Evolutionary conservation across 1,284 basidiomycete species (phyloP).

Genomic region (Ganoderma sinense): DNA sequence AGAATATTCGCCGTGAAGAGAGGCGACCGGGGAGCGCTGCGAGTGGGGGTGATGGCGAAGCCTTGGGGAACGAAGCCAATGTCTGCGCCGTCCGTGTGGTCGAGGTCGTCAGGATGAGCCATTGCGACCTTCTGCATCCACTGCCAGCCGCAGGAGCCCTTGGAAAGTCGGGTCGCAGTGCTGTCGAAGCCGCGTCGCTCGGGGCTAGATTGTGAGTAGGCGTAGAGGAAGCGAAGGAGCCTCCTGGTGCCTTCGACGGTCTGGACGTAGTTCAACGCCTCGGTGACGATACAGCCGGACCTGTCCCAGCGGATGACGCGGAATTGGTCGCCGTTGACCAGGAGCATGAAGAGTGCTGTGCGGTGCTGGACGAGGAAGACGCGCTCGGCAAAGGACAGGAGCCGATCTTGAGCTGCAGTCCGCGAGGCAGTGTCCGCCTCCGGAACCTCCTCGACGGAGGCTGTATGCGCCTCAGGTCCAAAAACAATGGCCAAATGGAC

Average conservation of each 20-base stretch:
- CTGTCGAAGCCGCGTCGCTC: constrained; percentile 10
- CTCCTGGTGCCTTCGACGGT: background rate
- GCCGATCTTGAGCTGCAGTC: background rate
- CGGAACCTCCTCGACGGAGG: background rate
- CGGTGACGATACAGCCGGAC: constrained; percentile 2
- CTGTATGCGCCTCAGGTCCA: background rate
- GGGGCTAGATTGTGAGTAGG: background rate
- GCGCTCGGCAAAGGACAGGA: constrained; percentile 6
- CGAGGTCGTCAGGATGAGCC: background rate
- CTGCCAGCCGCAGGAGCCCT: constrained; percentile 7
- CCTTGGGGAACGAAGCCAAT: background rate
- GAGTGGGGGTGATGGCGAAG: background rate
- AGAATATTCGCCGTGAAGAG: background rate
- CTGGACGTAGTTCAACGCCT: constrained; percentile 6
- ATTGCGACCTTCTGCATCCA: constrained; percentile 13
- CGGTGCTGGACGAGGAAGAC: constrained; percentile 6
- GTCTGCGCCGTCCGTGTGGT: background rate
- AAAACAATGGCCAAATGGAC: constrained; percentile 8
- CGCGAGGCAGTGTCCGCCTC: background rate
- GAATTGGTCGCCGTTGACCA: background rate
- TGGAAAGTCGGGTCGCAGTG: constrained; percentile 5
- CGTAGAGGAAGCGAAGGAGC: constrained; percentile 9
- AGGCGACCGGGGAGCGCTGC: background rate
- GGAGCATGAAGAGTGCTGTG: background rate
- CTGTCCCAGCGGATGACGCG: constrained; percentile 8